Evolutionary conservation across 768 basidiomycete genomes (phyloP).

Genomic region (Kockovaella imperatae): DNA sequence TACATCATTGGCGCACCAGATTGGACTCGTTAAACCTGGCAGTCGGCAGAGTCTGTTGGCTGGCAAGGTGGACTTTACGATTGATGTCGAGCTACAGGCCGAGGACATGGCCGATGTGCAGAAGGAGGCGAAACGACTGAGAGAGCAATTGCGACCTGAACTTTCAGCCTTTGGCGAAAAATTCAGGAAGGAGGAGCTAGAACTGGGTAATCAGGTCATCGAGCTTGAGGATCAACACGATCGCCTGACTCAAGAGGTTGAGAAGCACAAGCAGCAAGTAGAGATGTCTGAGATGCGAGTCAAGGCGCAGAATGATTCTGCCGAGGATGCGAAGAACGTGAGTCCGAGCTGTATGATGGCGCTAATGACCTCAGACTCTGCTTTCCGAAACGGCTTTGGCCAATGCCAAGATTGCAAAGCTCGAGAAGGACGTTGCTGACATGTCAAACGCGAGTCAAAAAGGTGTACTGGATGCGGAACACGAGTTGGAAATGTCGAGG

Average conservation of each 20-base stretch:
- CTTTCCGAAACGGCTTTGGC: slow-evolving; percentile 31
- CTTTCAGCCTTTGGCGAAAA: slow-evolving; percentile 63
- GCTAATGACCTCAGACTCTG: slow-evolving; percentile 14
- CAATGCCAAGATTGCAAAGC: slow-evolving; percentile 26
- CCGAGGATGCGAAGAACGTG: slow-evolving; percentile 38
- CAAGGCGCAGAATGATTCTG: slow-evolving; percentile 28
- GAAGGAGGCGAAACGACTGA: slow-evolving; percentile 61
- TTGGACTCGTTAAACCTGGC: slow-evolving; percentile 60
- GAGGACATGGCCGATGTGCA: slow-evolving; percentile 60
- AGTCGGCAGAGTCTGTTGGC: slow-evolving; percentile 49
- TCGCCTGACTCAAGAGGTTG: slow-evolving; percentile 64
- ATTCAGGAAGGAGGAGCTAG: slow-evolving; percentile 61
- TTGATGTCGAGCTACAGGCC: slow-evolving; percentile 72
- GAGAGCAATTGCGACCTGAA: slow-evolving; percentile 67
- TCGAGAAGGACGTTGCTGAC: slow-evolving; percentile 37
- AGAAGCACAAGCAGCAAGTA: slow-evolving; percentile 72
- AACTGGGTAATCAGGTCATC: slow-evolving; percentile 68
- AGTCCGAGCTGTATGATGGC: slow-evolving; percentile 7
- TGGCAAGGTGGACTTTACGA: slow-evolving; percentile 63
- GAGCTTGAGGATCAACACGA: slow-evolving; percentile 77
- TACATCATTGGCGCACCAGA: slow-evolving; percentile 61
- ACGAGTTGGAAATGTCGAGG: slow-evolving; percentile 36
- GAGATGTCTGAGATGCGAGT: slow-evolving; percentile 62
- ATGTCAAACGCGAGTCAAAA: slow-evolving; percentile 39
- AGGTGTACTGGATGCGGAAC: slow-evolving; percentile 34